These are phyloP conservation scores for Thelonectria blattea DNA, from an alignment of 2,329 filamentous ascomycete species.

Conservation along the genomic window DNA sequence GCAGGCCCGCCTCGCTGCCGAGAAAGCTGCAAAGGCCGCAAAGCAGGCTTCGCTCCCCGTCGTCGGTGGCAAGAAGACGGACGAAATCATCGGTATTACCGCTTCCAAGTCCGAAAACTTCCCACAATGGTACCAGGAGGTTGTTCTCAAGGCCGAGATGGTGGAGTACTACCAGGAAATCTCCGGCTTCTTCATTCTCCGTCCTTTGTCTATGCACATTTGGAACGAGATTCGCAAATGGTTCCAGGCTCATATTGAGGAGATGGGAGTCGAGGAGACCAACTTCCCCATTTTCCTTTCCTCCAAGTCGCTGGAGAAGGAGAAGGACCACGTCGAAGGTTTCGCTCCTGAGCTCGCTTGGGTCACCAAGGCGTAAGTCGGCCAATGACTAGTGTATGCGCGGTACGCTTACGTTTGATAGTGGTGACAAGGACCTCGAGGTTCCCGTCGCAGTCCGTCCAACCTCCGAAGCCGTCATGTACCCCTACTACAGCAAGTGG, in stretches of 20 bases:
- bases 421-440: conserved; percentile 91
- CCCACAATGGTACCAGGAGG: conserved; percentile 95
- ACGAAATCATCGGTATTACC: conserved; percentile 86
- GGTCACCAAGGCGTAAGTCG: conserved; percentile 80
- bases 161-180: conserved; percentile 95
- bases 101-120: conserved; percentile 86
- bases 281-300: conserved; percentile 98
- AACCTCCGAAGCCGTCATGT: conserved; percentile 83
- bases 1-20: conserved; percentile 64
- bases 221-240: conserved; percentile 71
- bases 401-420: conserved; percentile 43
- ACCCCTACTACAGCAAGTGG: conserved; percentile 95
- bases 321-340: conserved; percentile 98
- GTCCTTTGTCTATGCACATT: conserved; percentile 70
- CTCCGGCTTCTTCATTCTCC: conserved; percentile 95
- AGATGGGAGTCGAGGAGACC: conserved; percentile 90
- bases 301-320: conserved; percentile 81
- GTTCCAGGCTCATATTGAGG: conserved; percentile 80
- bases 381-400: neutral
- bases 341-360: conserved; percentile 92
- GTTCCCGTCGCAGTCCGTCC: conserved; percentile 73
- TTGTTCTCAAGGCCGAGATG: conserved; percentile 96
- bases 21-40: conserved; percentile 67
- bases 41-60: conserved; percentile 59
- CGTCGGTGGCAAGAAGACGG: conserved; percentile 64